Base-by-base conservation (phyloP, 257 asterid genomes). In the Capsicum pubescens region DNA sequence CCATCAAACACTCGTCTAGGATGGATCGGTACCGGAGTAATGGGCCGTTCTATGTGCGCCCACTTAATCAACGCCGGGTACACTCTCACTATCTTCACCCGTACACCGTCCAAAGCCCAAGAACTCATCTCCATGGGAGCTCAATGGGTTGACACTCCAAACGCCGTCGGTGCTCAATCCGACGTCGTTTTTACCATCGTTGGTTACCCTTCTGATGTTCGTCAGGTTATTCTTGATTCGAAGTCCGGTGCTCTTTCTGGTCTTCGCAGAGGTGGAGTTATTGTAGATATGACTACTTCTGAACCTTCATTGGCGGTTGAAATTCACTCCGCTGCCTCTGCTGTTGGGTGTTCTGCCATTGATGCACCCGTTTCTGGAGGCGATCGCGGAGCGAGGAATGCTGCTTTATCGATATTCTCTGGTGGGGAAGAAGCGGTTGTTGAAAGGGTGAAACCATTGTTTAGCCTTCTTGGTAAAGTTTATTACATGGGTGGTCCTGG, bases 341-440 rank as follows among this genome's bases (percentile, higher is more conserved):
- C 89, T 35, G 88, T 86, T 14, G 90, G 90, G 35, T 95, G 95
- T 88, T 89, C 91, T 84, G 86, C 99, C 0, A 77, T 95, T 8
- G 99, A 95, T 84, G 98, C 98, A 11, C 99, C 99, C 1, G 97
- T 95, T 3, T 95, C 98, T 78, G 98, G 99, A 3, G 99, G 98
- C 3, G 99, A 95, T 74, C 93, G 95, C 0, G 98, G 99, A 16
- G 97, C 99, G 8, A 91, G 93, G 59, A 90, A 88, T 57, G 99
- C 95, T 3, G 68, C 95, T 9, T 97, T 95, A 10, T 95, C 98
- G 6, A 95, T 95, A 39, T 94, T 95, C 76, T 90, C 97, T 58
- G 99, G 99, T 32, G 98, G 99, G 36, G 97, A 95, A 0, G 95
- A 93, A 72, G 17, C 83, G 17, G 71, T 88, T 6, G 88, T 94